Conservation (phyloP, 495 filamentous ascomycete species). For the Xylaria acuta region DNA sequence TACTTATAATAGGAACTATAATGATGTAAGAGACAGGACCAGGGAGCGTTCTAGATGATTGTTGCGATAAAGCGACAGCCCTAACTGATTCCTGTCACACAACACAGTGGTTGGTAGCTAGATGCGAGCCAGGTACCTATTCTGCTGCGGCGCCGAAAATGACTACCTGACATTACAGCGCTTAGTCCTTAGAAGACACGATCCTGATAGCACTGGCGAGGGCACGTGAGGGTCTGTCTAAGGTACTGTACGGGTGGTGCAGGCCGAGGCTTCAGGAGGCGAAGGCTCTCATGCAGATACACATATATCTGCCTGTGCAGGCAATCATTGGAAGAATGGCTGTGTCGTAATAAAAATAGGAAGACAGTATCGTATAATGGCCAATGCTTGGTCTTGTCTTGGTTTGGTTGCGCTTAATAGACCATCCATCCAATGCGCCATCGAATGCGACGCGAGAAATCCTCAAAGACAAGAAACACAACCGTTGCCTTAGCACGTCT, state of each 20-base stretch:
- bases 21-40: neutral
- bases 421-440: neutral
- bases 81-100: neutral
- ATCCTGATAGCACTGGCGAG: neutral
- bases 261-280: neutral
- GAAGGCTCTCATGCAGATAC: neutral
- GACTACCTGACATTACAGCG: neutral
- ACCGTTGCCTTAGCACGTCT: neutral
- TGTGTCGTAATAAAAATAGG: neutral
- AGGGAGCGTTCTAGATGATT: neutral
- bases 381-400: neutral
- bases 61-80: neutral
- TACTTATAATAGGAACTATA: neutral
- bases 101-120: neutral
- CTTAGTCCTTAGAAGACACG: neutral
- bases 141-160: neutral
- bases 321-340: neutral
- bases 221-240: neutral
- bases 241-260: neutral
- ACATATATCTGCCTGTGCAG: slow-evolving; percentile 1
- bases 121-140: no score
- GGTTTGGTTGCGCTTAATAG: neutral
- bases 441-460: neutral
- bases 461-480: neutral
- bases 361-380: slow-evolving; percentile 11